Percentiles rank a stretch among this genome's conserved stretches.
phyloP scores from a whole-genome alignment of 805 yeast genomes.

The Soucietia sequanensis region DNA sequence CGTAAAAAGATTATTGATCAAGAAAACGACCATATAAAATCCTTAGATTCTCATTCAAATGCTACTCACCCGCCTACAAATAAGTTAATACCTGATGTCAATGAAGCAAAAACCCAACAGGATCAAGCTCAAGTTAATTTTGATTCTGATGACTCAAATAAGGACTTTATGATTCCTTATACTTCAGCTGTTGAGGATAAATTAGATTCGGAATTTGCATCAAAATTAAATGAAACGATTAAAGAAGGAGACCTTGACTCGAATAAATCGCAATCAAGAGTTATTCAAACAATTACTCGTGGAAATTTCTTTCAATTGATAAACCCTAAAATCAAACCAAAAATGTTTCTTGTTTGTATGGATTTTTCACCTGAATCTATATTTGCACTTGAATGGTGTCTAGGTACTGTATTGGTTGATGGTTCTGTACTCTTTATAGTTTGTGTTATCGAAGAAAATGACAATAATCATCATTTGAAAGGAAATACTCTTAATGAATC shows the following conservation, averaged over 20 bases:
- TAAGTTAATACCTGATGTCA: constrained; percentile 6
- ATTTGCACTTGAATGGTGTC: constrained; percentile 83
- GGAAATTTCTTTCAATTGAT: constrained; percentile 60
- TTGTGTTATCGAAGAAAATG: constrained; percentile 52
- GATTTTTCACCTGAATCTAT: constrained; percentile 81
- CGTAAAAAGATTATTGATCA: constrained; percentile 61
- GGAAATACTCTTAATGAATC: constrained; percentile 36
- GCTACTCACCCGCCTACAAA: too few relatives aligned
- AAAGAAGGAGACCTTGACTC: constrained; percentile 55
- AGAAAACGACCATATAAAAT: constrained; percentile 34
- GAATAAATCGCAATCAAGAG: constrained; percentile 52
- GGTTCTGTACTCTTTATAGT: constrained; percentile 79
- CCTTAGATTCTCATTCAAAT: constrained; percentile 13
- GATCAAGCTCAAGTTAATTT: constrained; percentile 5
- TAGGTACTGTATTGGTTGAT: constrained; percentile 80
- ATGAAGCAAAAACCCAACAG: too few relatives aligned
- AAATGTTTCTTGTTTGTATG: constrained; percentile 72
- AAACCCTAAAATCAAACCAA: constrained; percentile 44
- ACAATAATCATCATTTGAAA: constrained; percentile 40
- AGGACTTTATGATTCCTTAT: constrained; percentile 55
- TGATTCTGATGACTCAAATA: constrained; percentile 7
- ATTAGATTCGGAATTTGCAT: constrained; percentile 60
- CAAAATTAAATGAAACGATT: constrained; percentile 50
- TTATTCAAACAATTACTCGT: constrained; percentile 67
- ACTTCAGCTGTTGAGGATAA: constrained; percentile 67